Evolutionary conservation across 352 stramenopile genomes (phyloP), one percentile per base, ranked within the genome.

Genomic region (Phytophthora vignae): DNA sequence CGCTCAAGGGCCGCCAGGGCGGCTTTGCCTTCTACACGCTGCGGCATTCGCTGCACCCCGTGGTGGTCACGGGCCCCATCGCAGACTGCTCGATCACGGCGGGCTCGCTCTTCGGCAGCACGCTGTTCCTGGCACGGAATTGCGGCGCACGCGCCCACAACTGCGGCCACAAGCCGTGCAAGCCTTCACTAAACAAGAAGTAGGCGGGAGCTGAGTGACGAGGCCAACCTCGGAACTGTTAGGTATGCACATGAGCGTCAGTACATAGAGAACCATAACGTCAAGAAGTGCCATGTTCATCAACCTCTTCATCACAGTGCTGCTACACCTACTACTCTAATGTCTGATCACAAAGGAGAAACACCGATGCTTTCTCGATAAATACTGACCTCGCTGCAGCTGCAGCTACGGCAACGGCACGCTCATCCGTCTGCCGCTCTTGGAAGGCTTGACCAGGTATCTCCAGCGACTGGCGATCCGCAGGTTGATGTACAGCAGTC

Each of bases 41-140:
- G 52, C 85, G 88, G 33, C 88, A 96, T 77, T 79, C 86, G 9
- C 76, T 79, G 38, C 80, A 94, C 67, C 88, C 88, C 2, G 84
- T 96, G 14, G 85, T 94, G 38, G 85, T 96, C 62, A 90, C 84
- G n/a, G 87, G 88, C 11, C 85, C 88, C n/a, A 90, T 93, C 60
- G 83, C 86, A 31, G 84, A 93, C 71, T 79, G 72, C 56, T 84
- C 79, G 55, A 94, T 94, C 78, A 92, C 85, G 52, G 88, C 88
- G 33, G 84, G 87, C 56, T 87, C 87, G 56, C 78, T 96, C 44
- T 96, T 96, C 70, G 87, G 85, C 42, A 91, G 81, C 66, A 89
- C 92, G 21, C 59, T 96, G 21, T 87, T 82, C 55, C 64, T 96
- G 19, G 88, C 88, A 27, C 84, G 87, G 55, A 90, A 86, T 77